Percentiles rank a stretch among this genome's conserved stretches.
Evolutionary conservation across 225 moss, liverwort and hornwort species (phyloP).

Genomic region (Marchantia polymorpha): DNA sequence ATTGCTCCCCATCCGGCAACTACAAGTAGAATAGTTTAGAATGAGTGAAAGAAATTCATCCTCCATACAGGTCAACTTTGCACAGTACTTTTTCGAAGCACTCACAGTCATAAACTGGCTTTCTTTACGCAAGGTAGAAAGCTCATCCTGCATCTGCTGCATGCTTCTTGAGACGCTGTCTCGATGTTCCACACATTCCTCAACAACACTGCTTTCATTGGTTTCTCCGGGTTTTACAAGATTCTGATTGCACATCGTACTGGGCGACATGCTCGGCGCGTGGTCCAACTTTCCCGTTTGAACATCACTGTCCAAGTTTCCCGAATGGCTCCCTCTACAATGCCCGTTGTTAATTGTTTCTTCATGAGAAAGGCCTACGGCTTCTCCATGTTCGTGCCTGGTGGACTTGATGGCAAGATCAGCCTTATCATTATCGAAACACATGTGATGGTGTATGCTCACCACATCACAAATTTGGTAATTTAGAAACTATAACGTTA

Average conservation of each 20-base stretch:
- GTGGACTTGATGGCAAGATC: constrained; percentile 38
- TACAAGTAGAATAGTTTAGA: neutral
- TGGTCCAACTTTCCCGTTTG: neutral
- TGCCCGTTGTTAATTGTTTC: neutral
- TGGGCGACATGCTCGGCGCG: neutral
- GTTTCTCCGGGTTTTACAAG: neutral
- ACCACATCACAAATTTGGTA: no score
- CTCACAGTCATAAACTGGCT: constrained; percentile 16
- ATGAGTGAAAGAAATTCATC: neutral
- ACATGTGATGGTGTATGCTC: neutral
- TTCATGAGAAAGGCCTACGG: neutral
- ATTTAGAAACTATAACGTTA: no score
- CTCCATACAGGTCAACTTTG: neutral
- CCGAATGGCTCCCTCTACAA: constrained; percentile 8
- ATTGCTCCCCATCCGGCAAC: neutral
- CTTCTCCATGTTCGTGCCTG: constrained; percentile 15
- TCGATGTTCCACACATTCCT: neutral
- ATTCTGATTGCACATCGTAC: neutral
- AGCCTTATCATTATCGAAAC: constrained; percentile 21
- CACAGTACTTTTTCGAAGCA: neutral
- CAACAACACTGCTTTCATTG: neutral
- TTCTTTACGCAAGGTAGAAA: constrained; percentile 1
- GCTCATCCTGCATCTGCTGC: constrained; percentile 2
- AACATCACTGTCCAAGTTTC: constrained; percentile 5
- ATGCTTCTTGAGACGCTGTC: neutral